Base-by-base conservation (phyloP, 768 basidiomycete species). In the Termitomyces sp. region DNA sequence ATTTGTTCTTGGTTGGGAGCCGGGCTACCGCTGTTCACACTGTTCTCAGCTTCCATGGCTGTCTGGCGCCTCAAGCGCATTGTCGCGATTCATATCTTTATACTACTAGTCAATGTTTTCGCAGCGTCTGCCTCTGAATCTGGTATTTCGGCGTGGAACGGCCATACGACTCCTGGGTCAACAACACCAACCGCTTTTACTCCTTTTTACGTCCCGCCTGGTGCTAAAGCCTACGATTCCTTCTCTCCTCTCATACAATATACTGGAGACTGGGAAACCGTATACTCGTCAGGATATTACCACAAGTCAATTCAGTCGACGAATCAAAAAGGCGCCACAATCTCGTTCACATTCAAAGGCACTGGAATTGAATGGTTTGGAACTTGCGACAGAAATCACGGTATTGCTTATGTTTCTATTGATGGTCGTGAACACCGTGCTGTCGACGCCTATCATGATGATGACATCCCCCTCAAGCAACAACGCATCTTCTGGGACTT, bases 351-450 rank as follows among this genome's bases (percentile, higher is more conserved):
- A 3, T 91, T 91, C 70, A 74, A 74, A n/a, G 90, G 89, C 14
- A 87, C 85, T 13, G 88, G 88, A 0, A 78, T 92, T 63, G 90
- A 91, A 71, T 88, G 85, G 85, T 91, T 91, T 63, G 90, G 90
- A 33, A 80, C 77, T 65, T 76, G 73, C 43, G 83, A 81, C 63
- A 74, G 67, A 43, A 69, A 63, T 16, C 83, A 90, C 65, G 86
- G 89, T 14, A 68, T 79, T 9, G 77, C 84, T 4, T 63, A 77
- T 26, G 79, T 91, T 13, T 82, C 77, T 54, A 73, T 91, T 18
- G 86, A 91, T 59, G 85, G 85, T 20, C 69, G 70, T 46, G 72
- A 73, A 28, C 66, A 77, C 16, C 67, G 75, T 28, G 71, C 66
- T 18, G 75, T 89, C 50, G 79, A 88, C 66, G 64, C 77, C 8